Conservation (phyloP, 2,329 filamentous ascomycete genomes). For the Trichoderma aggressivum region DNA sequence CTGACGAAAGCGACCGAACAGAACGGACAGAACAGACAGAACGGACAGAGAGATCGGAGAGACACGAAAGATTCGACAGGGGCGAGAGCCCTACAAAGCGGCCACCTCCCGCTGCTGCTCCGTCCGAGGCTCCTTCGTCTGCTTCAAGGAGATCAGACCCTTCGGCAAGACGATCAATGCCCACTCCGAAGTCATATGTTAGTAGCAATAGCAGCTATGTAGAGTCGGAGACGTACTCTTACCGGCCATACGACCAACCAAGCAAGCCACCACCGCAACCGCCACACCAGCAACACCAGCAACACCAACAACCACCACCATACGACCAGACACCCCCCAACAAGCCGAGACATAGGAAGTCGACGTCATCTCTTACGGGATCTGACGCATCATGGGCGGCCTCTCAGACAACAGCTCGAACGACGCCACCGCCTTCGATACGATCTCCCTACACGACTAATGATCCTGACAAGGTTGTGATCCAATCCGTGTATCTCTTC, state of each 20-base stretch:
- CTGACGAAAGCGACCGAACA: constrained; percentile 2
- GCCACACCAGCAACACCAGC: not conserved
- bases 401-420: constrained; percentile 78
- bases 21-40: not conserved
- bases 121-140: constrained; percentile 13
- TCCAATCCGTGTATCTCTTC: constrained; percentile 89
- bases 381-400: constrained; percentile 86
- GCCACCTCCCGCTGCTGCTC: constrained; percentile 14
- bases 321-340: constrained; percentile 49
- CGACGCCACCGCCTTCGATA: constrained; percentile 76
- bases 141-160: constrained; percentile 19
- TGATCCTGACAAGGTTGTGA: constrained; percentile 93
- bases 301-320: constrained; percentile 27
- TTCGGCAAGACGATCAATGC: constrained; percentile 28
- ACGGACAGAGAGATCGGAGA: not conserved
- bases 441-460: constrained; percentile 79
- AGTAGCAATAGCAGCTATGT: constrained; percentile 46
- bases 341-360: constrained; percentile 19
- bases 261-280: not conserved
- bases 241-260: constrained; percentile 66
- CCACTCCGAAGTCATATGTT: constrained; percentile 56
- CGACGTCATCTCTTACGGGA: constrained; percentile 63
- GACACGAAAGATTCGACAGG: not conserved
- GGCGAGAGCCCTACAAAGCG: constrained; percentile 13
- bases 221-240: constrained; percentile 64